A percentile compares a stretch with the other conserved stretches of the same genome.
Evolutionary conservation across 2,329 filamentous ascomycete genomes (phyloP).

Genomic region (Myriosclerotinia curreyana): DNA sequence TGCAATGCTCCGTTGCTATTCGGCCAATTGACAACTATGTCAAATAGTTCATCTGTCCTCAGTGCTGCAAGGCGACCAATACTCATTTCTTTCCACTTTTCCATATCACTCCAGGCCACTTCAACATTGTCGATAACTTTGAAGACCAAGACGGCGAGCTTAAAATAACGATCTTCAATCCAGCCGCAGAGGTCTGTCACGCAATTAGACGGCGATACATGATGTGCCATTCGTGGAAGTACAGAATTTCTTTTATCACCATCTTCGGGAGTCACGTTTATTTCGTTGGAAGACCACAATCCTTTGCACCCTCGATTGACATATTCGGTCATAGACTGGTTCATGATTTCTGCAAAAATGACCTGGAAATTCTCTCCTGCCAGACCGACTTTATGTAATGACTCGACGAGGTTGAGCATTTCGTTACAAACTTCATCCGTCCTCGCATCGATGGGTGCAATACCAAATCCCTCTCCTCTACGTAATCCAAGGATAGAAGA

Average conservation of each 20-base stretch:
- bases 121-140: slow-evolving; percentile 38
- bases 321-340: slow-evolving; percentile 61
- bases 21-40: slow-evolving; percentile 76
- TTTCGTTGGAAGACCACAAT: slow-evolving; percentile 48
- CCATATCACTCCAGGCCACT: slow-evolving; percentile 55
- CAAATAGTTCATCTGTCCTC: slow-evolving; percentile 70
- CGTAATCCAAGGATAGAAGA: slow-evolving; percentile 46
- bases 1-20: slow-evolving; percentile 67
- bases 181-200: slow-evolving; percentile 61
- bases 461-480: background rate
- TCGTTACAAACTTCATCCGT: slow-evolving; percentile 47
- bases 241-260: slow-evolving; percentile 29
- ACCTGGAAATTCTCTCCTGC: slow-evolving; percentile 68
- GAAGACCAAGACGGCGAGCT: slow-evolving; percentile 61
- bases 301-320: slow-evolving; percentile 61
- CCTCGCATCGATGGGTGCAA: background rate
- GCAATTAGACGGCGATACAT: slow-evolving; percentile 50
- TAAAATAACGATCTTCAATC: slow-evolving; percentile 65
- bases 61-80: slow-evolving; percentile 65
- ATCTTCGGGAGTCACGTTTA: slow-evolving; percentile 5
- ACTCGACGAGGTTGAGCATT: slow-evolving; percentile 55
- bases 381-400: slow-evolving; percentile 62
- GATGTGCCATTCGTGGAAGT: slow-evolving; percentile 35
- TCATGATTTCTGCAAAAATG: slow-evolving; percentile 68
- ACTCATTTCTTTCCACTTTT: slow-evolving; percentile 69